phyloP scores from a whole-genome alignment of 2,329 filamentous ascomycete genomes.

The Stromatinia cepivora region DNA sequence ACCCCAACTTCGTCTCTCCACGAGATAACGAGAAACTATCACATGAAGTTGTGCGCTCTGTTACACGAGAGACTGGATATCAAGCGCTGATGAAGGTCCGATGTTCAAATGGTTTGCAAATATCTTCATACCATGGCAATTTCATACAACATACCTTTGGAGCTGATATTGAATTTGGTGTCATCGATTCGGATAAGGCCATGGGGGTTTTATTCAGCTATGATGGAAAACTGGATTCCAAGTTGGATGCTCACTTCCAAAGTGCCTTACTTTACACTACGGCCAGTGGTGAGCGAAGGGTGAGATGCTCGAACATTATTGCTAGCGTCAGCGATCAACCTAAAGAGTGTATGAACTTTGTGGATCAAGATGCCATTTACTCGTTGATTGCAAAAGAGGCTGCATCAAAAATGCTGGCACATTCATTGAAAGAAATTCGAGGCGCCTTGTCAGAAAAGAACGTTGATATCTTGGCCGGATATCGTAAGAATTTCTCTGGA shows the following conservation, averaged over 20 bases:
- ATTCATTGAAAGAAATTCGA: conserved; percentile 82
- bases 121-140: conserved; percentile 92
- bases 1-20: conserved; percentile 89
- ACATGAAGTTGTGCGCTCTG: conserved; percentile 80
- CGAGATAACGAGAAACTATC: conserved; percentile 82
- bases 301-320: conserved; percentile 90
- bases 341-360: conserved; percentile 83
- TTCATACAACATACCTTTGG: conserved; percentile 95
- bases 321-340: conserved; percentile 86
- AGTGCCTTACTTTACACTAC: conserved; percentile 93
- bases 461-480: conserved; percentile 86
- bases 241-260: conserved; percentile 97
- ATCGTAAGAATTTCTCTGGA: conserved; percentile 85
- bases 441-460: conserved; percentile 84
- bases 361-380: conserved; percentile 93
- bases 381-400: conserved; percentile 91
- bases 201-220: conserved; percentile 90
- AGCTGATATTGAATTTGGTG: conserved; percentile 89
- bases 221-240: conserved; percentile 95
- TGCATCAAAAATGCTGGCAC: conserved; percentile 73
- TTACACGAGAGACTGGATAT: conserved; percentile 89
- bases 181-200: conserved; percentile 91
- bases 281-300: conserved; percentile 81
- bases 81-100: conserved; percentile 98
- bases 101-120: conserved; percentile 93